Conservation (phyloP, 225 moss, liverwort and hornwort genomes). For the Physcomitrellopsis africana region DNA sequence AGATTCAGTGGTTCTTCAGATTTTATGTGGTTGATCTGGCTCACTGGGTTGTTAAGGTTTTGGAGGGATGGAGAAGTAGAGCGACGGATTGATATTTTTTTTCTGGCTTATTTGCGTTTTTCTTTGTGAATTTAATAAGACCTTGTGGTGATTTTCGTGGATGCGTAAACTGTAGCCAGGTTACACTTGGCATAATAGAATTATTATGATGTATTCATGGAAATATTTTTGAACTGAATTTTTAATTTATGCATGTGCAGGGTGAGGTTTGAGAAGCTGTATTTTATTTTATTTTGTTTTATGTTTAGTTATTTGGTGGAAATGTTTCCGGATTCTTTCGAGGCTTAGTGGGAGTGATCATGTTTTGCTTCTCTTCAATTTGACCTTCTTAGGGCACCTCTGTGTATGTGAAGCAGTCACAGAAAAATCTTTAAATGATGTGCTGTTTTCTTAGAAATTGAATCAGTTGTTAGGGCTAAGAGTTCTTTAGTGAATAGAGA, state of each 20-base stretch:
- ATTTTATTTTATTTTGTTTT: background rate
- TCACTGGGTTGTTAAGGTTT: background rate
- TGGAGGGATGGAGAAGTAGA: conserved; percentile 27
- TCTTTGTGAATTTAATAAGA: background rate
- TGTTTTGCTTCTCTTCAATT: no score
- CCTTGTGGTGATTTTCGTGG: background rate
- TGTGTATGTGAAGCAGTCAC: background rate
- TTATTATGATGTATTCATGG: background rate
- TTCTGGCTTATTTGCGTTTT: background rate
- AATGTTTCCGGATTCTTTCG: background rate
- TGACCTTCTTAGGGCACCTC: no score
- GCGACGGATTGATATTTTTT: background rate
- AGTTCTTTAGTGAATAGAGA: background rate
- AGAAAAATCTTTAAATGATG: background rate
- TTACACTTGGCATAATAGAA: conserved; percentile 1
- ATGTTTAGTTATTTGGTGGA: background rate
- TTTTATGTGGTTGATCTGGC: background rate
- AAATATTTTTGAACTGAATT: background rate
- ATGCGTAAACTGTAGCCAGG: background rate
- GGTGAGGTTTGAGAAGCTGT: conserved; percentile 17
- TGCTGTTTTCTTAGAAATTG: background rate
- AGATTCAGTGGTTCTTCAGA: background rate
- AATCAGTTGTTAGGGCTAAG: background rate
- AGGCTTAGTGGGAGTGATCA: background rate
- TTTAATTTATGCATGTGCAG: conserved; percentile 20